Percentiles rank a stretch among this genome's conserved stretches.
phyloP scores from a whole-genome alignment of 2,329 filamentous ascomycete genomes.

The Fragosphaeria purpurea region DNA sequence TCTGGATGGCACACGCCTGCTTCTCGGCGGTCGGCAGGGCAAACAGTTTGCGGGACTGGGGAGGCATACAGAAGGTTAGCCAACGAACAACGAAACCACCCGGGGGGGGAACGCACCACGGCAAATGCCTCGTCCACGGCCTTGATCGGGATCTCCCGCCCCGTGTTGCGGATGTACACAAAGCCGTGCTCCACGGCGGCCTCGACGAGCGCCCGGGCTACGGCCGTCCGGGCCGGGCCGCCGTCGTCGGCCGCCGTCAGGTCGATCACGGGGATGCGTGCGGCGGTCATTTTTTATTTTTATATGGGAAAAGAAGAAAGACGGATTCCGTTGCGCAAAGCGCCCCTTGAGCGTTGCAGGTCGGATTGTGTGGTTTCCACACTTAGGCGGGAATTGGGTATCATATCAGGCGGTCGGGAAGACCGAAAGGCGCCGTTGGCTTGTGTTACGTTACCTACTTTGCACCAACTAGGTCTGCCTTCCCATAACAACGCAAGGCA shows the following conservation, averaged over 20 bases:
- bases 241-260: conserved; percentile 49
- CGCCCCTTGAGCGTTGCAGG: too few species aligned
- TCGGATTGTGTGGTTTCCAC: too few species aligned
- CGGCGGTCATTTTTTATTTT: conserved; percentile 20
- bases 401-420: too few species aligned
- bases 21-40: conserved; percentile 61
- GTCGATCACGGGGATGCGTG: conserved; percentile 71
- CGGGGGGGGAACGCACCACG: conserved; percentile 43
- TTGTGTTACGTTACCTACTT: too few species aligned
- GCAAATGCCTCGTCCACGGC: conserved; percentile 64
- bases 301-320: too few species aligned
- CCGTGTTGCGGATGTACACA: conserved; percentile 73
- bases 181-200: conserved; percentile 81
- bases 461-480: too few species aligned
- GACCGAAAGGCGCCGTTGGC: too few species aligned
- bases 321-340: too few species aligned
- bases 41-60: conserved; percentile 64
- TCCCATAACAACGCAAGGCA: too few species aligned
- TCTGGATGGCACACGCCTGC: conserved; percentile 60
- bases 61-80: background rate
- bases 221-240: conserved; percentile 20
- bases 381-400: too few species aligned
- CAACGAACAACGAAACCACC: background rate
- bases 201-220: conserved; percentile 62
- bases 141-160: conserved; percentile 53